A percentile compares a stretch with the other conserved stretches of the same genome.
Evolutionary conservation across 2,329 filamentous ascomycete species (phyloP).

Genomic region (Cadophora luteo-olivacea): DNA sequence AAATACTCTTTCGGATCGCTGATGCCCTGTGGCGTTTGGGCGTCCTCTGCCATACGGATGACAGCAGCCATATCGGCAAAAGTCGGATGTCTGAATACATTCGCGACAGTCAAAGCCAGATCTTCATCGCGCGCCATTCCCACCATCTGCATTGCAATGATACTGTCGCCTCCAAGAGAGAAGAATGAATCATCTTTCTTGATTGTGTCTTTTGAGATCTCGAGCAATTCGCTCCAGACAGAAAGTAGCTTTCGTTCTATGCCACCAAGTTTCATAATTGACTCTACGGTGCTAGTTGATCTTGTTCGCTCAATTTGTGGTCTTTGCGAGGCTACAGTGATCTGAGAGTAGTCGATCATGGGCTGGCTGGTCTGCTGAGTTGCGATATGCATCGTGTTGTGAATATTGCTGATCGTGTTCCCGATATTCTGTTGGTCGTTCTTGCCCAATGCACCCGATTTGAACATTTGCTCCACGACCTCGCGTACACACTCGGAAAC

Average conservation of each 20-base stretch:
- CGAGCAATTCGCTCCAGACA: constrained; percentile 25
- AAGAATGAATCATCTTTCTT: constrained; percentile 47
- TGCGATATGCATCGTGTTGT: not conserved
- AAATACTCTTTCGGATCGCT: not conserved
- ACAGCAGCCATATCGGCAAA: constrained; percentile 52
- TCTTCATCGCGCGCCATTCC: constrained; percentile 43
- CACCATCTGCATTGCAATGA: constrained; percentile 51
- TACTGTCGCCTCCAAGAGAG: constrained; percentile 45
- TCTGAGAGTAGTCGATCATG: not conserved
- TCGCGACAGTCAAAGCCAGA: constrained; percentile 48
- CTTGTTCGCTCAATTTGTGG: not conserved
- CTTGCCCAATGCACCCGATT: not conserved
- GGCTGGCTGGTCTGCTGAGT: not conserved
- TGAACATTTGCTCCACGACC: not conserved
- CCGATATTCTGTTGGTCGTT: not conserved
- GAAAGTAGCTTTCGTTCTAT: constrained; percentile 23
- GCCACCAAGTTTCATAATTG: not conserved
- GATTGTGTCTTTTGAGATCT: constrained; percentile 26
- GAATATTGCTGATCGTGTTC: not conserved
- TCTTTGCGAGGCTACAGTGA: not conserved
- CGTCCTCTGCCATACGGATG: constrained; percentile 31
- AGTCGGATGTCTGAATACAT: constrained; percentile 51
- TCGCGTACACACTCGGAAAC: not conserved
- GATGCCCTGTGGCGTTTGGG: constrained; percentile 26
- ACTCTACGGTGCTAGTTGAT: not conserved